Conservation (phyloP, 1,284 basidiomycete species). For the Sphaerobolus stellatus region DNA sequence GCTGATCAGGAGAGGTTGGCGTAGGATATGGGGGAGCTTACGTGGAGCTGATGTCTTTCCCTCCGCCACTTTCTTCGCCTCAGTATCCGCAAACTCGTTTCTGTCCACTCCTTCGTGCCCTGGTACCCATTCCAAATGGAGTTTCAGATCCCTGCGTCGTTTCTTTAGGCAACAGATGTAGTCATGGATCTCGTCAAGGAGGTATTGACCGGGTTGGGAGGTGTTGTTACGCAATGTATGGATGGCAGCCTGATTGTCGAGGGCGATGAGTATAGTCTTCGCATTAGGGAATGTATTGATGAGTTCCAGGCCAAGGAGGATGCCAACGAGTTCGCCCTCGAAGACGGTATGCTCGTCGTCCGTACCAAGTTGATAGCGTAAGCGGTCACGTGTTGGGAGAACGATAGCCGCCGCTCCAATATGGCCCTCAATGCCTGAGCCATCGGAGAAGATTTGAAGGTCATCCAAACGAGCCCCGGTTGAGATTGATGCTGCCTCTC, state of each 20-base stretch:
- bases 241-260: not conserved
- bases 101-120: conserved; percentile 20
- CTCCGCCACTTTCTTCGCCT: conserved; percentile 21
- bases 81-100: conserved; percentile 21
- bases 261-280: not conserved
- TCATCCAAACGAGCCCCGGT: not conserved
- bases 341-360: not conserved
- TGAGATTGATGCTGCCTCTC: not conserved
- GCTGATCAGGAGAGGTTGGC: no score
- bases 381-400: not conserved
- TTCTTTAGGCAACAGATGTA: not conserved
- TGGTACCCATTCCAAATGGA: conserved; percentile 16
- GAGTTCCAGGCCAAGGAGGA: not conserved
- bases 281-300: not conserved
- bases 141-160: not conserved
- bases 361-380: not conserved
- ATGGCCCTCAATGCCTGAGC: not conserved
- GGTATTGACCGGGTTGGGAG: not conserved
- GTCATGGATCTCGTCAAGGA: not conserved
- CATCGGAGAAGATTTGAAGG: not conserved
- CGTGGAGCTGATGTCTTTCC: no score
- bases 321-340: not conserved
- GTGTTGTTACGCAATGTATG: not conserved
- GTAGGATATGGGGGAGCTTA: no score
- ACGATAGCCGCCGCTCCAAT: not conserved